Conservation (phyloP, 1,139 yeast species). For the Magnusiomyces suaveolens region DNA sequence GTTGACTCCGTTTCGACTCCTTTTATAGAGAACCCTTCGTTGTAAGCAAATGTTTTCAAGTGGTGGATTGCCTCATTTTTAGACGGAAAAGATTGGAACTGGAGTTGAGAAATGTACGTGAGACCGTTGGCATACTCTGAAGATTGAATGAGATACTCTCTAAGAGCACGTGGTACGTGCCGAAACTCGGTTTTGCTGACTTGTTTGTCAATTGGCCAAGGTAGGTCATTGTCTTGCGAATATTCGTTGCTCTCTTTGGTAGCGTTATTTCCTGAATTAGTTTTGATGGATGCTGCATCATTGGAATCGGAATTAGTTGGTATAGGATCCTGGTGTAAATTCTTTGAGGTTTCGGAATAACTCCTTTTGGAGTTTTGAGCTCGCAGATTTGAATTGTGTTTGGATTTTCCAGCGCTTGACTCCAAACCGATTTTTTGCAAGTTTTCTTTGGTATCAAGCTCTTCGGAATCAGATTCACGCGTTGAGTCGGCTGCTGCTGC, state of each 20-base stretch:
- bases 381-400: background rate
- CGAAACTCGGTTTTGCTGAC: slow-evolving; percentile 7
- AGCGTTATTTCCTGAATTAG: background rate
- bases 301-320: background rate
- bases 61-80: slow-evolving; percentile 2
- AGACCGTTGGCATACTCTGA: slow-evolving; percentile 12
- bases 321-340: background rate
- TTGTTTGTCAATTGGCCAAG: slow-evolving; percentile 13
- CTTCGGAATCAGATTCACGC: slow-evolving; percentile 1
- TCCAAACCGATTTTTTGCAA: background rate
- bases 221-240: background rate
- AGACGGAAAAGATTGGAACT: slow-evolving; percentile 5
- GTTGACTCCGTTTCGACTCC: background rate
- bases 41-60: slow-evolving; percentile 5
- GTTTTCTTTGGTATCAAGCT: background rate
- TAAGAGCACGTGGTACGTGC: slow-evolving; percentile 7
- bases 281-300: background rate
- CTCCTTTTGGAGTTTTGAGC: background rate
- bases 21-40: slow-evolving; percentile 11
- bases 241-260: background rate
- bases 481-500: background rate
- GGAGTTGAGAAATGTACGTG: slow-evolving; percentile 9
- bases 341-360: too few relatives aligned
- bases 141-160: slow-evolving; percentile 8
- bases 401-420: background rate